These are phyloP conservation scores for Helicocarpus griseus DNA, from an alignment of 2,329 filamentous ascomycete genomes.

Conservation along the genomic window DNA sequence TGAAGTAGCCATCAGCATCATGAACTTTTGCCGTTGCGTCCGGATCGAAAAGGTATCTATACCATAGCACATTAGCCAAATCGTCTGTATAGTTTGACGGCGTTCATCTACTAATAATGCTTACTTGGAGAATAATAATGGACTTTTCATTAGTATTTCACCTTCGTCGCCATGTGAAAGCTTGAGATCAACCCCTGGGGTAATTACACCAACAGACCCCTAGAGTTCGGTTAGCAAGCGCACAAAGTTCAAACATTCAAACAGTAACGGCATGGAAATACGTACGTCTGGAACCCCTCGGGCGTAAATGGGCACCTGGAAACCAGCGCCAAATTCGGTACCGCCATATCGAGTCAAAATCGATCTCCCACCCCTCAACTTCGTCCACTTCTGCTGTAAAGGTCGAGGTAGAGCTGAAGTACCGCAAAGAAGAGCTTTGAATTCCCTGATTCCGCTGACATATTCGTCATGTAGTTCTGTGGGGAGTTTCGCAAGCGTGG, in stretches of 20 bases:
- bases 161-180: constrained; percentile 36
- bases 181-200: constrained; percentile 32
- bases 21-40: constrained; percentile 17
- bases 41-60: constrained; percentile 26
- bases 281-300: constrained; percentile 11
- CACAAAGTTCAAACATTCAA: background rate
- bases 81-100: no score
- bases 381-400: constrained; percentile 43
- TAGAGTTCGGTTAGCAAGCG: background rate
- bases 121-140: constrained; percentile 34
- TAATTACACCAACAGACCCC: constrained; percentile 10
- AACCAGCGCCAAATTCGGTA: constrained; percentile 36
- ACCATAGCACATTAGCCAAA: no score
- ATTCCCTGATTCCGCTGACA: constrained; percentile 28
- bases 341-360: constrained; percentile 38
- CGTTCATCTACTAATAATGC: no score
- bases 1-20: constrained; percentile 31
- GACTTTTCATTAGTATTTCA: constrained; percentile 34
- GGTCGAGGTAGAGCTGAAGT: constrained; percentile 42
- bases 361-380: constrained; percentile 30
- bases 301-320: constrained; percentile 34
- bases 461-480: constrained; percentile 25
- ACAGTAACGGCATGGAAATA: background rate
- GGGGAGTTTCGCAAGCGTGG: constrained; percentile 14
- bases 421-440: constrained; percentile 19